Base-by-base conservation (phyloP, 176 grass and related monocot genomes). In the maize (Zea mays) region DNA sequence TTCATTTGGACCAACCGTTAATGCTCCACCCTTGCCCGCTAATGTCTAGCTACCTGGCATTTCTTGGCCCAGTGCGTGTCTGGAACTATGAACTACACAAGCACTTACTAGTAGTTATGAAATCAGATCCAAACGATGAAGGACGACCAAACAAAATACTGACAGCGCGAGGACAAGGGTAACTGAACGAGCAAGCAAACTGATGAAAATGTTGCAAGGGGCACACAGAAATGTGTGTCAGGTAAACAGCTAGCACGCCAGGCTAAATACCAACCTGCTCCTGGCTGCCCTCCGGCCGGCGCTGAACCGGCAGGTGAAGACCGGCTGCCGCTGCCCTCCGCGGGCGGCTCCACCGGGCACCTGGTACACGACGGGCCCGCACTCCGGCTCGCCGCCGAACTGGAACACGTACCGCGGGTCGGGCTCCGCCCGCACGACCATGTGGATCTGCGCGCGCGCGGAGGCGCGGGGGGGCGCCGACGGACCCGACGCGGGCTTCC, bases 371-470 rank as follows among this genome's bases (percentile, higher is more conserved):
- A 99, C 87, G 5, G 96, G 96, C 43, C 92, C 93, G 82, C 92
- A 95, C 85, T 95, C 92, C 13, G 96, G 96, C 62, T 99, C 92
- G 42, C 90, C 90, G 8, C 85, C 92, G 62, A 99, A 99, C 87
- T 99, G 96, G 79, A 99, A 99, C 27, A 99, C 96, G 67, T 92
- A 99, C 37, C 96, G 71, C 38, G 92, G 96, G 79, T 99, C 96
- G 40, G 96, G 87, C 76, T 98, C 96, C 13, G 91, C 80, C 65
- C 96, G 70, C 73, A 98, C 89, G 41, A 92, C 81, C 85, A 98
- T 85, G 44, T 94, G 91, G 46, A 98, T 87, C 81, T 66, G 78
- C 60, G 87, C 73, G 35, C 90, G 85, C 65, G 73, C 42, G 10
- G 65, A 16, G 19, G 5, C 37, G 10, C 20, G 8, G 33, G 58